Percentiles rank a stretch among this genome's conserved stretches.
These are phyloP conservation scores for Fusarium oxysporum DNA, from an alignment of 2,329 filamentous ascomycete species.

Conservation along the genomic window DNA sequence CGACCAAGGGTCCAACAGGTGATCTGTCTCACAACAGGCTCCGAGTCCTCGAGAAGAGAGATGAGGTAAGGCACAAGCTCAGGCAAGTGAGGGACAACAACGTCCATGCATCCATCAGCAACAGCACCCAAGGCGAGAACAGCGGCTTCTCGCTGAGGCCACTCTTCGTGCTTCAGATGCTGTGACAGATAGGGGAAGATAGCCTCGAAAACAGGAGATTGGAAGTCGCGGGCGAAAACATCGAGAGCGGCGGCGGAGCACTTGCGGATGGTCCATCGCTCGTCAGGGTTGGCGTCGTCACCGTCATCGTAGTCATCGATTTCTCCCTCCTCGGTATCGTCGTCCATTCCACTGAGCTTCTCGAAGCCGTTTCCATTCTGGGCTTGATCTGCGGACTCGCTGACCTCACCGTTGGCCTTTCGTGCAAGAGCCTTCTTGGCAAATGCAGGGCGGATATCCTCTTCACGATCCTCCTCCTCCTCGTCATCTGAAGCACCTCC, in stretches of 20 bases:
- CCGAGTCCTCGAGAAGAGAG: conserved; percentile 82
- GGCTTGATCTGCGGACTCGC: conserved; percentile 62
- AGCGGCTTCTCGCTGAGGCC: conserved; percentile 92
- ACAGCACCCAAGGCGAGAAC: conserved; percentile 95
- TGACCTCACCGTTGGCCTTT: conserved; percentile 64
- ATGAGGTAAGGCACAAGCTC: conserved; percentile 92
- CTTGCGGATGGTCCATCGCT: conserved; percentile 94
- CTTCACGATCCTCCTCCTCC: conserved; percentile 86
- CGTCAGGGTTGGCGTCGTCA: conserved; percentile 86
- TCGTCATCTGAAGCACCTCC: conserved; percentile 90
- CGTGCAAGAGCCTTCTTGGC: conserved; percentile 76
- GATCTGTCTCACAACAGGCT: conserved; percentile 94
- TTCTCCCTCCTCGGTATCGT: conserved; percentile 88
- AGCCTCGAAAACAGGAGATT: conserved; percentile 86
- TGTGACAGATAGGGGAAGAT: conserved; percentile 93
- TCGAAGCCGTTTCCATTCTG: conserved; percentile 67
- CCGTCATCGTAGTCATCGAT: conserved; percentile 80
- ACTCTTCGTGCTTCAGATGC: conserved; percentile 88
- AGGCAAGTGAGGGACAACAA: conserved; percentile 89
- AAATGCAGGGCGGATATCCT: conserved; percentile 94
- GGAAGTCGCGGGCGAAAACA: conserved; percentile 91
- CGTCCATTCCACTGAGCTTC: conserved; percentile 71
- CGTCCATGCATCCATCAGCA: conserved; percentile 91
- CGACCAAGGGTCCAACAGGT: conserved; percentile 97
- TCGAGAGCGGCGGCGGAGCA: conserved; percentile 96